These are phyloP conservation scores for Cajanus cajan DNA, from an alignment of 306 rosid genomes.

Conservation along the genomic window DNA sequence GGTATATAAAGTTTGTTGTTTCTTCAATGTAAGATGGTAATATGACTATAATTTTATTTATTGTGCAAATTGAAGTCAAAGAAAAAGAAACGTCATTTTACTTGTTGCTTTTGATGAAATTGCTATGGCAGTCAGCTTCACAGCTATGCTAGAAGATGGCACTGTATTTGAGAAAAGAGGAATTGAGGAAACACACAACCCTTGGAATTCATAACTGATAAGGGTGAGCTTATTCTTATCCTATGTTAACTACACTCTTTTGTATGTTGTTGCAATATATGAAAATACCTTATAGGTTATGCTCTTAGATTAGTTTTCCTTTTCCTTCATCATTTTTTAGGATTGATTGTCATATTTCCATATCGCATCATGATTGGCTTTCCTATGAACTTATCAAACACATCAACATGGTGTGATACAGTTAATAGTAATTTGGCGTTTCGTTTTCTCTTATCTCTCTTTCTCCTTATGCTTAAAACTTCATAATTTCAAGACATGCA, in stretches of 20 bases:
- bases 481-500: background rate
- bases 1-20: background rate
- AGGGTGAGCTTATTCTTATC: conserved; percentile 45
- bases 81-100: background rate
- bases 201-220: conserved; percentile 62
- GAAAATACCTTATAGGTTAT: background rate
- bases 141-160: conserved; percentile 66
- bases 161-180: conserved; percentile 67
- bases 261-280: background rate
- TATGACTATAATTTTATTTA: background rate
- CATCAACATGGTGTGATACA: background rate
- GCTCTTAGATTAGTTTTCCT: background rate
- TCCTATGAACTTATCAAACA: background rate
- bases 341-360: background rate
- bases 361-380: background rate
- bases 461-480: background rate
- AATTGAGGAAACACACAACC: conserved; percentile 48
- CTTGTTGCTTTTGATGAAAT: conserved; percentile 18
- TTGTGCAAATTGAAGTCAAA: background rate
- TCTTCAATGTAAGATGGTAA: no score
- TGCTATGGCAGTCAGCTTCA: conserved; percentile 49
- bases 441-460: background rate
- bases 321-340: background rate
- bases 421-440: background rate
- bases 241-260: background rate